Evolutionary conservation across 495 filamentous ascomycete genomes (phyloP), one percentile per base, ranked within the genome.

Genomic region (Hypoxylon intermedium): DNA sequence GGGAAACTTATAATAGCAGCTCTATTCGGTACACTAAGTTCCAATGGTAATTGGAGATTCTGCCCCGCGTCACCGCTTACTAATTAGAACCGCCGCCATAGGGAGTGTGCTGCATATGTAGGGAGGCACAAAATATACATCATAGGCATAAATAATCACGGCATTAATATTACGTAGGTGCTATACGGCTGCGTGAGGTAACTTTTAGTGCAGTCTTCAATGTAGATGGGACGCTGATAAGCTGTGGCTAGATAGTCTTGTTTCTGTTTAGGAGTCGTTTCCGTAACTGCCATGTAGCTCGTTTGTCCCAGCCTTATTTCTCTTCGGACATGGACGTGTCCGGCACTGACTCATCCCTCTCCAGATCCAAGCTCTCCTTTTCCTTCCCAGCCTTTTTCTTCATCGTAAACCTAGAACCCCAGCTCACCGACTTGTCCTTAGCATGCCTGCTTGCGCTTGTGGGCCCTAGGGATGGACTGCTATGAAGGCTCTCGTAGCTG

Each of bases 321-420:
- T 55, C 19, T n/a, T 59, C 61, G 6, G 51, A 30, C 45, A 31
- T n/a, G 23, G 61, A 50, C 37, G 55, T 65, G 40, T 13, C 44
- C n/a, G 61, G 50, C 23, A 49, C 51, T 13, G 65, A 43, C 15
- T 64, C 65, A 20, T 75, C 67, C 54, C 78, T 70, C 20, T 81
- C 78, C 21, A 77, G 50, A 15, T 81, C 78, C 49, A 79, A 53
- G 53, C 77, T 79, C 57, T 79, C 77, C 67, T 76, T 79, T 40
- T 80, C 76, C 63, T 74, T 76, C 5, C 68, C 72, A 2, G 59
- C n/a, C 69, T 75, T 80, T 41, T 75, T 77, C 71, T 79, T 79
- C 63, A 78, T 80, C 30, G 71, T 57, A 60, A 80, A 81, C 37
- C 67, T 69, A 53, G 71, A 72, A 21, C 79, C 67, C 79, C 79